Percentiles rank a stretch among this genome's conserved stretches.
Evolutionary conservation across 768 basidiomycete genomes (phyloP).

Genomic region (Leccinum uliginosum): DNA sequence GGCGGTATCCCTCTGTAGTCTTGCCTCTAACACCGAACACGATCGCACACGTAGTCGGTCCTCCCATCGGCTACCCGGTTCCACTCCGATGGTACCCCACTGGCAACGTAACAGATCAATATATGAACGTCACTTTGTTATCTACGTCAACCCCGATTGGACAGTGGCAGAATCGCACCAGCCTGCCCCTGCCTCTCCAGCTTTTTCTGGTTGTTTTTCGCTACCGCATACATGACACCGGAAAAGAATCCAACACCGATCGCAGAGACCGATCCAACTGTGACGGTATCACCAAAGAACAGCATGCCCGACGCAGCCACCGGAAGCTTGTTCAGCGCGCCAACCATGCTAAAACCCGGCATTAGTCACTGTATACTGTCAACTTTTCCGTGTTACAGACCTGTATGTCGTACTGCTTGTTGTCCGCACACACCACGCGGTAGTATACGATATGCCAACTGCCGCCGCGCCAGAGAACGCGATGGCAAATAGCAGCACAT

Average conservation of each 20-base stretch:
- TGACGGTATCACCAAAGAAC: slow-evolving; percentile 91
- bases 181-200: slow-evolving; percentile 52
- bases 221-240: slow-evolving; percentile 87
- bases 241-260: slow-evolving; percentile 87
- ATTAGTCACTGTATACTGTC: slow-evolving; percentile 6
- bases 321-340: slow-evolving; percentile 94
- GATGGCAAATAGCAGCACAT: slow-evolving; percentile 79
- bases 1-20: slow-evolving; percentile 18
- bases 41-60: not conserved
- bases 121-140: not conserved
- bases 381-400: slow-evolving; percentile 33
- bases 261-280: slow-evolving; percentile 83
- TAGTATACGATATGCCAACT: slow-evolving; percentile 96
- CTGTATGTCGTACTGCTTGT: slow-evolving; percentile 99
- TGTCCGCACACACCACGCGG: slow-evolving; percentile 95
- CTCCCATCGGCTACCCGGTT: not conserved
- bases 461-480: slow-evolving; percentile 97
- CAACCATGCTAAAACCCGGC: slow-evolving; percentile 72
- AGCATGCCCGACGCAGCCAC: slow-evolving; percentile 99
- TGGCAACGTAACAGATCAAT: not conserved
- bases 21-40: not conserved
- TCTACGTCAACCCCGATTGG: slow-evolving; percentile 39
- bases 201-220: slow-evolving; percentile 91
- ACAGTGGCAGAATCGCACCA: slow-evolving; percentile 59
- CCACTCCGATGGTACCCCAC: too few relatives aligned